These are phyloP conservation scores for Neonectria sp. DNA, from an alignment of 2,329 filamentous ascomycete genomes.

Conservation along the genomic window DNA sequence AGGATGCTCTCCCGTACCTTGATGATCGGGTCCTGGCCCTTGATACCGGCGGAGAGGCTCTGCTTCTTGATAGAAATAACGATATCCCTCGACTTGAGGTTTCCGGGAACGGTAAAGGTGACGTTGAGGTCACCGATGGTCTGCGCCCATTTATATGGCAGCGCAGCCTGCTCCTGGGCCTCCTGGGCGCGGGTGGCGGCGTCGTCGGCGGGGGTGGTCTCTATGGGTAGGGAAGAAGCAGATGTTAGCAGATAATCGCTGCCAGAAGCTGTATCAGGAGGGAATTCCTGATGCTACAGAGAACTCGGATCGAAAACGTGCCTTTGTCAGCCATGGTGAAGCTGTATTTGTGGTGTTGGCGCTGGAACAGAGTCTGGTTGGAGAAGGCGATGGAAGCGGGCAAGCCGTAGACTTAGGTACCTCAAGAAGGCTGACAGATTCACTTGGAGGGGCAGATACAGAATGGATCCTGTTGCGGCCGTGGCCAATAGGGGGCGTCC, in stretches of 20 bases:
- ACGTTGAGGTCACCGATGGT: conserved; percentile 91
- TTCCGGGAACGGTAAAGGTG: conserved; percentile 82
- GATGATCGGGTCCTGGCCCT: conserved; percentile 89
- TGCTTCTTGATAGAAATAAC: conserved; percentile 86
- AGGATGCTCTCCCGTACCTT: conserved; percentile 68
- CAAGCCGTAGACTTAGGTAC: background rate
- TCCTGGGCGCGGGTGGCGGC: conserved; percentile 79
- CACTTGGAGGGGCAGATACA: conserved; percentile 43
- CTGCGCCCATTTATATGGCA: conserved; percentile 98
- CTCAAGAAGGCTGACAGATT: conserved; percentile 49
- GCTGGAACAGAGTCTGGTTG: background rate
- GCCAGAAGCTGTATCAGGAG: background rate
- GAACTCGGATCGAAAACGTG: conserved; percentile 30
- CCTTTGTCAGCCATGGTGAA: conserved; percentile 61
- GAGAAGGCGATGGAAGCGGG: conserved; percentile 34
- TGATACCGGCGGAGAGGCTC: conserved; percentile 84
- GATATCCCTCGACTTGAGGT: conserved; percentile 87
- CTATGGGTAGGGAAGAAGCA: conserved; percentile 50
- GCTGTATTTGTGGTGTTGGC: conserved; percentile 12
- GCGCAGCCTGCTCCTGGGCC: conserved; percentile 86
- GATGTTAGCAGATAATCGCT: conserved; percentile 20
- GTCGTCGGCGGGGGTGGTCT: conserved; percentile 69
- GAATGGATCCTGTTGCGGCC: conserved; percentile 9
- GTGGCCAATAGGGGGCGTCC: conserved; percentile 38
- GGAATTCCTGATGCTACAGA: background rate